Evolutionary conservation across 225 moss, liverwort and hornwort genomes (phyloP).

Genomic region (Rhytidiadelphus loreus): DNA sequence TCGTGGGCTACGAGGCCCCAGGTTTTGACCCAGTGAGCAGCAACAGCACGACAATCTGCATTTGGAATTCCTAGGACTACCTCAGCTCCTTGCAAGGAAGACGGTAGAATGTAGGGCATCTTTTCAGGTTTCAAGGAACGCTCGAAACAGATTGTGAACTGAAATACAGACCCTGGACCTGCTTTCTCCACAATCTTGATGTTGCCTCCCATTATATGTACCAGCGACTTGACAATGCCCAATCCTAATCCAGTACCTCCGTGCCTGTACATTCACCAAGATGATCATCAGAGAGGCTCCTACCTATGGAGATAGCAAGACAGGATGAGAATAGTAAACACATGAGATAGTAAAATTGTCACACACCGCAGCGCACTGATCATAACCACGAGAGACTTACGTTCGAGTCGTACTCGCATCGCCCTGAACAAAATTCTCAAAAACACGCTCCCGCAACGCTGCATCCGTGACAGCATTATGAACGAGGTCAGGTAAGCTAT

Average conservation of each 20-base stretch:
- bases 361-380: neutral
- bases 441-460: slow-evolving; percentile 68
- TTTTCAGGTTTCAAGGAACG: slow-evolving; percentile 28
- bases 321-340: neutral
- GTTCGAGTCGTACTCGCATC: slow-evolving; percentile 74
- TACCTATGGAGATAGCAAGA: neutral
- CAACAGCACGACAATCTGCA: slow-evolving; percentile 53
- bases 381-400: slow-evolving; percentile 24
- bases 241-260: slow-evolving; percentile 75
- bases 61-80: slow-evolving; percentile 62
- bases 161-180: slow-evolving; percentile 56
- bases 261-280: slow-evolving; percentile 32
- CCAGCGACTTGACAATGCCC: slow-evolving; percentile 64
- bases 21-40: slow-evolving; percentile 53
- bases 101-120: slow-evolving; percentile 25
- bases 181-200: slow-evolving; percentile 63
- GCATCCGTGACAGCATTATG: slow-evolving; percentile 16
- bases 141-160: slow-evolving; percentile 57
- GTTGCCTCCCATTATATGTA: slow-evolving; percentile 67
- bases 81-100: slow-evolving; percentile 36
- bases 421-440: slow-evolving; percentile 84
- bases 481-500: neutral
- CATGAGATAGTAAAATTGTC: neutral
- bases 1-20: slow-evolving; percentile 55
- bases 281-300: neutral